Conservation (phyloP, 495 filamentous ascomycete species). For the Talaromyces ruber region DNA sequence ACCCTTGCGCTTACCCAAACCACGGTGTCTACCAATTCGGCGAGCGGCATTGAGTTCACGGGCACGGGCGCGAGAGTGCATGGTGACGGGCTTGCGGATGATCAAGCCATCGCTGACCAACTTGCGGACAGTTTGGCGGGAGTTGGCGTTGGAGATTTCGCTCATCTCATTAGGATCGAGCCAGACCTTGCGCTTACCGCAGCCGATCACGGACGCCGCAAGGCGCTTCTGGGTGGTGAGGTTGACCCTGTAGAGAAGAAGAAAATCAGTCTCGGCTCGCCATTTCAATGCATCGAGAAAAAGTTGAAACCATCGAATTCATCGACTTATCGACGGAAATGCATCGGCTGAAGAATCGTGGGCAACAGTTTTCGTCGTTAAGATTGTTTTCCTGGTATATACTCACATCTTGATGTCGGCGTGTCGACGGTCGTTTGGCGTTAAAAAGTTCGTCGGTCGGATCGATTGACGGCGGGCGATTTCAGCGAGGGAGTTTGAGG, state of each 20-base stretch:
- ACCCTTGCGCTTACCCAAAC: slow-evolving; percentile 99
- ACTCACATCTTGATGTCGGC: slow-evolving; percentile 50
- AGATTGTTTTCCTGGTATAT: slow-evolving; percentile 6
- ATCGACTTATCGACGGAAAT: slow-evolving; percentile 13
- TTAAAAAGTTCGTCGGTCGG: slow-evolving; percentile 42
- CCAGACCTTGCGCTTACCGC: slow-evolving; percentile 99
- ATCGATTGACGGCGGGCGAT: slow-evolving; percentile 26
- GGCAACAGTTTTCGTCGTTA: not conserved
- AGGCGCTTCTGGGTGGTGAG: slow-evolving; percentile 99
- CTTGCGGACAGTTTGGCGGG: slow-evolving; percentile 99
- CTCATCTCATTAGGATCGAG: slow-evolving; percentile 98
- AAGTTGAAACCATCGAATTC: not conserved
- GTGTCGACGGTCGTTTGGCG: slow-evolving; percentile 47
- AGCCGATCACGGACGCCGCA: slow-evolving; percentile 93
- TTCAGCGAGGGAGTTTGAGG: slow-evolving; percentile 39
- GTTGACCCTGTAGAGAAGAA: slow-evolving; percentile 72
- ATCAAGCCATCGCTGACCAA: slow-evolving; percentile 99
- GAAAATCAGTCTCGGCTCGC: not conserved
- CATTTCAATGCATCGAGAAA: not conserved
- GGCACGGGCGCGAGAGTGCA: slow-evolving; percentile 96
- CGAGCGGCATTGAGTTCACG: slow-evolving; percentile 84
- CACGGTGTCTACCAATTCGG: slow-evolving; percentile 89
- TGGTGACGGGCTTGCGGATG: slow-evolving; percentile 99
- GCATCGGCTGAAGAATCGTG: slow-evolving; percentile 4
- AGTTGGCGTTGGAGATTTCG: slow-evolving; percentile 99